A percentile compares a stretch with the other conserved stretches of the same genome.
phyloP scores from a whole-genome alignment of 1,284 basidiomycete species.

The Trametes pubescens region DNA sequence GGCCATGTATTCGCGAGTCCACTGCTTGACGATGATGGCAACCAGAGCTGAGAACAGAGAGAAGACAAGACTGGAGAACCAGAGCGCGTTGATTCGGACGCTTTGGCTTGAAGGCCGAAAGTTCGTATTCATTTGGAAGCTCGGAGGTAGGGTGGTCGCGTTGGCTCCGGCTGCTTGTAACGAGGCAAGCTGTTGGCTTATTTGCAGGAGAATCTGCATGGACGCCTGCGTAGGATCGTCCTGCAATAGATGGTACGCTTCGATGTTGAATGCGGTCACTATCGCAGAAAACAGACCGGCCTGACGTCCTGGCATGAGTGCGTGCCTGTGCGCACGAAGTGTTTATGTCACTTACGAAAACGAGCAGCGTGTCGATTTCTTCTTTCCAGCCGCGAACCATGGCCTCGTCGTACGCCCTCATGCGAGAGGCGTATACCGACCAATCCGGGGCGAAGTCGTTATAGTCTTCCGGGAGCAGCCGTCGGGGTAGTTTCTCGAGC shows the following conservation, averaged over 20 bases:
- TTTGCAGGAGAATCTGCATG: conserved; percentile 24
- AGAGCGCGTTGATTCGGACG: conserved; percentile 31
- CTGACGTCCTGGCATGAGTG: conserved; percentile 10
- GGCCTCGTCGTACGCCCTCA: conserved; percentile 7
- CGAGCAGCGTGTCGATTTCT: conserved; percentile 14
- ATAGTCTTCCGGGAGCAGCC: neutral
- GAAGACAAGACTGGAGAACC: conserved; percentile 36
- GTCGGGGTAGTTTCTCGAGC: neutral
- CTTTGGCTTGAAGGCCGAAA: conserved; percentile 15
- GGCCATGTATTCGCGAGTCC: conserved; percentile 33
- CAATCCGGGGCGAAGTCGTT: neutral
- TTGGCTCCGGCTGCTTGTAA: conserved; percentile 2
- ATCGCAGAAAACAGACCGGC: conserved; percentile 38
- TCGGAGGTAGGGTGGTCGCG: neutral
- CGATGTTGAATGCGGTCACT: conserved; percentile 37
- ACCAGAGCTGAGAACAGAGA: conserved; percentile 35
- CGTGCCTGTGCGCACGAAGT: neutral
- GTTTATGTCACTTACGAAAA: neutral
- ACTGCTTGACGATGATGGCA: conserved; percentile 36
- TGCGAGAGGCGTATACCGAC: neutral
- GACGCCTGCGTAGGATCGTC: conserved; percentile 23
- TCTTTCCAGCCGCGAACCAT: conserved; percentile 15
- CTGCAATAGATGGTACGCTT: conserved; percentile 34
- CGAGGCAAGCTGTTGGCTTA: conserved; percentile 26
- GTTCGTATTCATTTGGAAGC: neutral